Conservation (phyloP, 2,329 filamentous ascomycete species). For the Nemania sp. region DNA sequence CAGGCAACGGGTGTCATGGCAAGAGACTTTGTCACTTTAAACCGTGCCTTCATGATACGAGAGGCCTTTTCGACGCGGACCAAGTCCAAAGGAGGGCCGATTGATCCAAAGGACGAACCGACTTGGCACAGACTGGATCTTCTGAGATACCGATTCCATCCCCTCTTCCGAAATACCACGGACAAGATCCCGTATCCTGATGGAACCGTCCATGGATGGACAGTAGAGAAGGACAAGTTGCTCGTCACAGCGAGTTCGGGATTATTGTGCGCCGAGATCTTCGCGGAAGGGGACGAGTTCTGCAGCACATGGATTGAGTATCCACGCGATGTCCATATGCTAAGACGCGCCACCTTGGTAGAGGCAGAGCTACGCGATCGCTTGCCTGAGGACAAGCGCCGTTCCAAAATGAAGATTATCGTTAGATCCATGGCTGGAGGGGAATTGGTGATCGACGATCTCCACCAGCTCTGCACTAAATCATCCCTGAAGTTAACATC, state of each 20-base stretch:
- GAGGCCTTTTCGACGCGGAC: slow-evolving; percentile 89
- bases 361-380: slow-evolving; percentile 75
- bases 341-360: slow-evolving; percentile 73
- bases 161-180: slow-evolving; percentile 82
- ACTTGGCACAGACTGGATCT: slow-evolving; percentile 89
- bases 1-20: slow-evolving; percentile 93
- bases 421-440: slow-evolving; percentile 79
- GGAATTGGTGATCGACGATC: slow-evolving; percentile 76
- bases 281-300: slow-evolving; percentile 75
- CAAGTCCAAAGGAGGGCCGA: slow-evolving; percentile 77
- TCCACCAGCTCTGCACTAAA: slow-evolving; percentile 72
- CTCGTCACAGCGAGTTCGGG: slow-evolving; percentile 80
- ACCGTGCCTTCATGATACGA: slow-evolving; percentile 78
- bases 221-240: slow-evolving; percentile 76
- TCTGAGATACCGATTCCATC: slow-evolving; percentile 86
- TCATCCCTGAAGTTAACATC: slow-evolving; percentile 74
- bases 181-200: slow-evolving; percentile 70
- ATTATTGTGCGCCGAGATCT: slow-evolving; percentile 84
- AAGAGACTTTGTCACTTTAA: slow-evolving; percentile 82
- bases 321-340: slow-evolving; percentile 63
- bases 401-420: slow-evolving; percentile 70
- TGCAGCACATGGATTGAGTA: slow-evolving; percentile 86
- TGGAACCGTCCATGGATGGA: slow-evolving; percentile 82
- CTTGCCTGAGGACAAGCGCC: slow-evolving; percentile 73
- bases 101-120: slow-evolving; percentile 80